phyloP scores from a whole-genome alignment of 768 basidiomycete genomes.

The Filobasidium wieringae region DNA sequence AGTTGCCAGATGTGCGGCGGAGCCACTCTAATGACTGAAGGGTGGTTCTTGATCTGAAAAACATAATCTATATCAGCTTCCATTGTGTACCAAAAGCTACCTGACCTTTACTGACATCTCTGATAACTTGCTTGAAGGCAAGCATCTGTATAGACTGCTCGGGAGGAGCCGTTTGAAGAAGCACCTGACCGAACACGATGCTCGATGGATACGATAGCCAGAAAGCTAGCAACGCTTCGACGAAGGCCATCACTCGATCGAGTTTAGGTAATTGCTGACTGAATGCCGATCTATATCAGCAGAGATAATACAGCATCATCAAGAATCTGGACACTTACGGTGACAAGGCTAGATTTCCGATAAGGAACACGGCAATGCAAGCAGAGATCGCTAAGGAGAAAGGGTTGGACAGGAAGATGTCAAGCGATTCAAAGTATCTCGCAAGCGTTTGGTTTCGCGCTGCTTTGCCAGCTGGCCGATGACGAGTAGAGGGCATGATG shows the following conservation, averaged over 20 bases:
- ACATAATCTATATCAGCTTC: neutral
- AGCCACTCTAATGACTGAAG: slow-evolving; percentile 67
- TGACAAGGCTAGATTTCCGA: slow-evolving; percentile 48
- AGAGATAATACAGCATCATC: neutral
- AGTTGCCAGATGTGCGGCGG: slow-evolving; percentile 86
- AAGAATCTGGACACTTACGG: slow-evolving; percentile 45
- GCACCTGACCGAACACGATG: slow-evolving; percentile 65
- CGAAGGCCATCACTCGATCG: slow-evolving; percentile 74
- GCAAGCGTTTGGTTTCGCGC: neutral
- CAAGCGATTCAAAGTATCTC: neutral
- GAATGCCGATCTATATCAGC: neutral
- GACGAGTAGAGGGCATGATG: slow-evolving; percentile 18
- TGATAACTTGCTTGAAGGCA: slow-evolving; percentile 63
- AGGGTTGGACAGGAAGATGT: slow-evolving; percentile 54
- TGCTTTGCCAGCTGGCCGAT: slow-evolving; percentile 9
- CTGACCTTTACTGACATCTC: slow-evolving; percentile 54
- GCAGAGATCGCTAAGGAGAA: slow-evolving; percentile 53
- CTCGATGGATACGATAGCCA: slow-evolving; percentile 74
- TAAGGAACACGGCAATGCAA: slow-evolving; percentile 50
- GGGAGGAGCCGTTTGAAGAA: slow-evolving; percentile 76
- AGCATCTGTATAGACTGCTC: slow-evolving; percentile 55
- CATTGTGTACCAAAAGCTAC: slow-evolving; percentile 13
- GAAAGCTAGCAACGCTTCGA: slow-evolving; percentile 67
- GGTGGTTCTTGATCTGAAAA: slow-evolving; percentile 65
- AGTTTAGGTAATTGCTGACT: slow-evolving; percentile 43